phyloP scores from a whole-genome alignment of 768 basidiomycete genomes.

The Clavaria fumosa region DNA sequence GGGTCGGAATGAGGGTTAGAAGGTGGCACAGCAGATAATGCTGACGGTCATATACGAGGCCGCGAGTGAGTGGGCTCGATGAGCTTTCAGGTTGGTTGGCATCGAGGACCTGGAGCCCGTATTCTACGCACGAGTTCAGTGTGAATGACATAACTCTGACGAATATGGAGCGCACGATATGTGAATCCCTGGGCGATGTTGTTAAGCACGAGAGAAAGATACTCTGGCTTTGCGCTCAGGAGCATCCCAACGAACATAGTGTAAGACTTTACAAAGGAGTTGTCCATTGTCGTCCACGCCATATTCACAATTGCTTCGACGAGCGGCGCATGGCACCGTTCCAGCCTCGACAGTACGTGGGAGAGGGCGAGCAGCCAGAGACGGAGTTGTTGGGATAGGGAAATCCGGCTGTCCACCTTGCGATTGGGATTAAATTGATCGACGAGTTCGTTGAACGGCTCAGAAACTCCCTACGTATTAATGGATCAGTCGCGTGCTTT shows the following conservation, averaged over 20 bases:
- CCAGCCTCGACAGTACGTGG: slow-evolving; percentile 84
- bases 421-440: slow-evolving; percentile 60
- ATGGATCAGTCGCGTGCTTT: too few species aligned
- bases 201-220: slow-evolving; percentile 67
- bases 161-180: slow-evolving; percentile 46
- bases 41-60: slow-evolving; percentile 71
- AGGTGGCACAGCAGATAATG: slow-evolving; percentile 79
- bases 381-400: slow-evolving; percentile 43
- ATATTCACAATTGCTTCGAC: slow-evolving; percentile 77
- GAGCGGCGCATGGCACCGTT: slow-evolving; percentile 61
- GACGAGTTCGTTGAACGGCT: slow-evolving; percentile 79
- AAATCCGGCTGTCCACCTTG: slow-evolving; percentile 16
- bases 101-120: slow-evolving; percentile 48
- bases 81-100: slow-evolving; percentile 47
- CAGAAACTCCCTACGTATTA: slow-evolving; percentile 54
- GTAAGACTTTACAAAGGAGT: slow-evolving; percentile 73
- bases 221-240: slow-evolving; percentile 82
- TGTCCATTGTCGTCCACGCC: slow-evolving; percentile 90
- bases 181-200: slow-evolving; percentile 80
- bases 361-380: slow-evolving; percentile 78
- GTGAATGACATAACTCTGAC: slow-evolving; percentile 3
- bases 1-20: slow-evolving; percentile 81
- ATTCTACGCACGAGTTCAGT: slow-evolving; percentile 32
- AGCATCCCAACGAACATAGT: slow-evolving; percentile 84
- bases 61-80: slow-evolving; percentile 56